These are phyloP conservation scores for Stemphylium vesicarium DNA, from an alignment of 2,329 filamentous ascomycete species.

Conservation along the genomic window DNA sequence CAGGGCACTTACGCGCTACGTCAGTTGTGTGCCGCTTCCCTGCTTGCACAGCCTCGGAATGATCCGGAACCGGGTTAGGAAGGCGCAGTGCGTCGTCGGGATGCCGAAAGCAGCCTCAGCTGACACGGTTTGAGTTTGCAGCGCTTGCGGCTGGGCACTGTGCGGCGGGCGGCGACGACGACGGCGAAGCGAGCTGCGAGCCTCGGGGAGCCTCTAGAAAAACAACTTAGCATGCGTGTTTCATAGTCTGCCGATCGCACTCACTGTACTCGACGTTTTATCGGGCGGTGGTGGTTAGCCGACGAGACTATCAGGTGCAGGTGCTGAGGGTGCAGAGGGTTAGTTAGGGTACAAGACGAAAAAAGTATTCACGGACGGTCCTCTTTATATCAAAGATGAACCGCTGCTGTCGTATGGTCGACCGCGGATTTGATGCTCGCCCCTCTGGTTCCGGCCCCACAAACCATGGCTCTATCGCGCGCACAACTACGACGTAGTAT, in stretches of 20 bases:
- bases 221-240: neutral
- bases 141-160: slow-evolving; percentile 3
- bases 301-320: too few relatives aligned
- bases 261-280: too few relatives aligned
- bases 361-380: too few relatives aligned
- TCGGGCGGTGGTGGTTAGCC: too few relatives aligned
- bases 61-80: slow-evolving; percentile 17
- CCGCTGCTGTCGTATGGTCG: neutral
- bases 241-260: too few relatives aligned
- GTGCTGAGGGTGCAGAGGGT: too few relatives aligned
- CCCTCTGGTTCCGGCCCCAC: slow-evolving; percentile 12
- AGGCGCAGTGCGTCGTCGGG: slow-evolving; percentile 5
- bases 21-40: slow-evolving; percentile 15
- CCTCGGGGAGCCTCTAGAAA: neutral
- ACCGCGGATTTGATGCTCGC: neutral
- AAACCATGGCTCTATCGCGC: neutral
- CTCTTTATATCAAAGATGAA: too few relatives aligned
- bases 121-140: slow-evolving; percentile 9
- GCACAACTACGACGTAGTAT: neutral
- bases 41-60: slow-evolving; percentile 11
- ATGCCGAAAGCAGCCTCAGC: slow-evolving; percentile 15
- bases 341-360: too few relatives aligned
- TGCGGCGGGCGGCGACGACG: neutral
- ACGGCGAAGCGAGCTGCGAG: too few relatives aligned
- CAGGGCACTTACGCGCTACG: slow-evolving; percentile 18